phyloP scores from a whole-genome alignment of 2,329 filamentous ascomycete species.

The Aspergillus vadensis region DNA sequence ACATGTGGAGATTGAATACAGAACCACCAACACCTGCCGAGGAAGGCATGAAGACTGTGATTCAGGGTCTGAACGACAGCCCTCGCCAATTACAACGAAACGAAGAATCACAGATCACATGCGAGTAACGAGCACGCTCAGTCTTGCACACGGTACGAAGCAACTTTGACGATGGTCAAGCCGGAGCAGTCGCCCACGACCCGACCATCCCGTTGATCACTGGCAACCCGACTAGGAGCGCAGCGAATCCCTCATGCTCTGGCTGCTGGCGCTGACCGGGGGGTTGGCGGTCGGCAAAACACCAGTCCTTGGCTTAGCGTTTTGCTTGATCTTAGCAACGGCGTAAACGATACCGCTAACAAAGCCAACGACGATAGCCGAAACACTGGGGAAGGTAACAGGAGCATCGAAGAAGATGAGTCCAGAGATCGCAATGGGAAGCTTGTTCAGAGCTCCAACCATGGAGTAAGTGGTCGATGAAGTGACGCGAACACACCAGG shows the following conservation, averaged over 20 bases:
- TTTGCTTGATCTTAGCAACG: constrained; percentile 81
- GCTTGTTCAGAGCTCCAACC: constrained; percentile 97
- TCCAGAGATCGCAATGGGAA: constrained; percentile 89
- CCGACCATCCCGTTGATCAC: background rate
- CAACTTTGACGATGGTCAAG: background rate
- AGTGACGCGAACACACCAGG: constrained; percentile 97
- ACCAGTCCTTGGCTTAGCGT: constrained; percentile 64
- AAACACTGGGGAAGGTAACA: constrained; percentile 86
- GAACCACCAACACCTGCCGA: constrained; percentile 29
- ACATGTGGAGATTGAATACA: constrained; percentile 18
- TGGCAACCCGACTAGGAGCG: constrained; percentile 57
- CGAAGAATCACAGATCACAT: constrained; percentile 33
- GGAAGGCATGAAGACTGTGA: constrained; percentile 19
- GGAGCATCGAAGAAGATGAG: constrained; percentile 95
- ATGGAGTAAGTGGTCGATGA: constrained; percentile 98
- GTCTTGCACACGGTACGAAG: background rate
- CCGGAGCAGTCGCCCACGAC: background rate
- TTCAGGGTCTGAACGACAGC: constrained; percentile 11
- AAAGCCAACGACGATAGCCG: constrained; percentile 88
- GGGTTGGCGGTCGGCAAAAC: constrained; percentile 68
- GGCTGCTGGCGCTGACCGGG: constrained; percentile 84
- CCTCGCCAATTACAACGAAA: constrained; percentile 28
- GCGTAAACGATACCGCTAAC: constrained; percentile 90
- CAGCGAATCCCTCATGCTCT: constrained; percentile 83
- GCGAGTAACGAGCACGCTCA: constrained; percentile 18